Base-by-base conservation (phyloP, 1,284 basidiomycete species). In the Apiotrichum porosum region DNA sequence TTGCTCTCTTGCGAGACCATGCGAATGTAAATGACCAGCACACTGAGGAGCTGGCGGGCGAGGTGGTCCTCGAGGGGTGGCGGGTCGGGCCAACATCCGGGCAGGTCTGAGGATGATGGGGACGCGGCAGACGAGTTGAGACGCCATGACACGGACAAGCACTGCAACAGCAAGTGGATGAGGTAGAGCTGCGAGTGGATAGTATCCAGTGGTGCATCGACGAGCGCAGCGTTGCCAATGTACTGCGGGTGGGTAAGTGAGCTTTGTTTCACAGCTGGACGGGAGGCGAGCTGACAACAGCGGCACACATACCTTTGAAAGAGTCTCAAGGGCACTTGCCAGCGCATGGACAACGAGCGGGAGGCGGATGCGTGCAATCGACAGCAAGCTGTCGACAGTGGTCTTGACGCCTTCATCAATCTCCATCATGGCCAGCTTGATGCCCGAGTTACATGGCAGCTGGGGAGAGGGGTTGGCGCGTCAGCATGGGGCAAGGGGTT, bases 161-260 rank as follows among this genome's bases (percentile, higher is more conserved):
- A 65, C 80, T 79, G 30, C 9, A 85, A 81, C 17, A 97, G 75
- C 34, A 94, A 82, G 72, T 94, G 90, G 58, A 95, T 78, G 24
- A 95, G 74, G 62, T 90, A 90, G 1, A 95, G 78, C 68, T 94
- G 88, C 0, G 91, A 94, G 63, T 94, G 89, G 9, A 94, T 79
- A 42, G 85, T 80, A 54, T 88, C 84, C 21, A 86, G 76, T 0
- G 82, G 78, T 50, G 80, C 76, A 50, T 79, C 76, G 31, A 52
- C 42, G 17, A 68, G 55, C 2, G 65, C 57, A 4, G 61, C 47
- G 18, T 58, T 54, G 28, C 43, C 49, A 2, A 66, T 58, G 58
- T 69, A 66, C 65, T 39, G 79, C 77, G 33, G 35, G 14, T 36
- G 12, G 14, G 81, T 54, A 35, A 49, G 13, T 18, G 19, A n/a